Base-by-base conservation (phyloP, 148 eudicot species). In the Persicaria maculosa region DNA sequence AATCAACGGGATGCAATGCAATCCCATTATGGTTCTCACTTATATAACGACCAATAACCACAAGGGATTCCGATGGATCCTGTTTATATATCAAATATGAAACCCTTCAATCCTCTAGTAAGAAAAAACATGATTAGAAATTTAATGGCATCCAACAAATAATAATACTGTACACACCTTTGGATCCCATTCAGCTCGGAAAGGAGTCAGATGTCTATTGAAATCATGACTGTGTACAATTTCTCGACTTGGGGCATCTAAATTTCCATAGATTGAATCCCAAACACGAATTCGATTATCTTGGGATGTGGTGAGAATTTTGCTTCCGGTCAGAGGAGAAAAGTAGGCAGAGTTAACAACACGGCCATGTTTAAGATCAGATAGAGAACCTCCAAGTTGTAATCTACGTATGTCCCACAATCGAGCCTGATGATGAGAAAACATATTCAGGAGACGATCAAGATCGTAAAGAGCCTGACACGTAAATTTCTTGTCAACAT, bases 101-200 rank as follows among this genome's bases (percentile, higher is more conserved):
- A 2, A 40, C 70, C 46, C n/a, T 20, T 72, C 9, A 50, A 10
- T 50, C 74, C 10, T 72, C 16, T 72, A 31, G 58, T 47, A 72
- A 50, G 40, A 36, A 48, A 47, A 4, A 65, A 22, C 1, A 2
- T 31, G 46, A 14, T 44, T 65, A 65, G 71, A 36, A 10, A 25
- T 46, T 50, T 72, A 6, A 20, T 47, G 48, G 57, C 74, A 72
- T 46, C 31, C 6, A 45, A 47, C 9, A 71, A 12, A 44, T 36
- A 67, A 4, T 67, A 3, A 67, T 19, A 47, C 43, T 9, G 9
- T 17, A 31, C 15, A 52, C 76, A 92, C 99, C 96, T 95, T 95
- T n/a, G 97, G 97, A 81, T 95, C 97, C 99, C 99, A 95, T 83
- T 95, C 99, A 50, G 96, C 99, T 50, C 90, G 85, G 54, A 95